Percentiles rank a stretch among this genome's conserved stretches.
Evolutionary conservation across 2,329 filamentous ascomycete species (phyloP).

Genomic region (Chrysoporthe deuterocubensis): DNA sequence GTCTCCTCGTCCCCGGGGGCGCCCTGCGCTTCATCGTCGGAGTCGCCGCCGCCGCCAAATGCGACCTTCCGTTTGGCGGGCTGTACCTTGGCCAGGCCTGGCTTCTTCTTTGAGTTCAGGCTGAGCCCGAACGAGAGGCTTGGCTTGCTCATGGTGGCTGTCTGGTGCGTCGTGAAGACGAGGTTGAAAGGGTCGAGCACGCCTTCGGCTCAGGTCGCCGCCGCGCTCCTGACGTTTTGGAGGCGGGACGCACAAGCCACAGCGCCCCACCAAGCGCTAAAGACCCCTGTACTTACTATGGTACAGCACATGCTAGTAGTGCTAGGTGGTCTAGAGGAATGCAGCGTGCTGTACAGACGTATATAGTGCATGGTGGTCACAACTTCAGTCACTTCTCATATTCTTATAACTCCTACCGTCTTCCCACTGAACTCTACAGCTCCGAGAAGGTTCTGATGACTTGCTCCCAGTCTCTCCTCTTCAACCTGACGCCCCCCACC

Average conservation of each 20-base stretch:
- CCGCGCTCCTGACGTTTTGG: constrained; percentile 6
- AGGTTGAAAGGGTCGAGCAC: background rate
- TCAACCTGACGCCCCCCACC: too few relatives aligned
- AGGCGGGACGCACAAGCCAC: constrained; percentile 24
- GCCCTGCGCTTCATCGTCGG: constrained; percentile 57
- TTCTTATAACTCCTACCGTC: background rate
- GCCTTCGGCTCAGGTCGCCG: background rate
- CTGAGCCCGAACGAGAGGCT: constrained; percentile 61
- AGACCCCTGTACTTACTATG: background rate
- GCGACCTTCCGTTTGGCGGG: constrained; percentile 57
- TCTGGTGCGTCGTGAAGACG: background rate
- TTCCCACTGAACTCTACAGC: background rate
- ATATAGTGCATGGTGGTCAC: too few relatives aligned
- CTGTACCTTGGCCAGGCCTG: constrained; percentile 51
- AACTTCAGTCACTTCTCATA: background rate
- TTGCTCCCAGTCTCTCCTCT: background rate
- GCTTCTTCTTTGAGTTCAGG: constrained; percentile 66
- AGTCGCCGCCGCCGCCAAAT: constrained; percentile 63
- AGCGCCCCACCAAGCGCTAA: constrained; percentile 13
- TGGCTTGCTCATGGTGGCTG: constrained; percentile 51
- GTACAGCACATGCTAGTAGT: too few relatives aligned
- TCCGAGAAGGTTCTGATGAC: background rate
- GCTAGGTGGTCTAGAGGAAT: too few relatives aligned
- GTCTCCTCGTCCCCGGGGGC: constrained; percentile 40
- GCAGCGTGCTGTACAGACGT: too few relatives aligned